Conservation (phyloP, 805 yeast genomes). For the Monosporozyma aerobia region DNA sequence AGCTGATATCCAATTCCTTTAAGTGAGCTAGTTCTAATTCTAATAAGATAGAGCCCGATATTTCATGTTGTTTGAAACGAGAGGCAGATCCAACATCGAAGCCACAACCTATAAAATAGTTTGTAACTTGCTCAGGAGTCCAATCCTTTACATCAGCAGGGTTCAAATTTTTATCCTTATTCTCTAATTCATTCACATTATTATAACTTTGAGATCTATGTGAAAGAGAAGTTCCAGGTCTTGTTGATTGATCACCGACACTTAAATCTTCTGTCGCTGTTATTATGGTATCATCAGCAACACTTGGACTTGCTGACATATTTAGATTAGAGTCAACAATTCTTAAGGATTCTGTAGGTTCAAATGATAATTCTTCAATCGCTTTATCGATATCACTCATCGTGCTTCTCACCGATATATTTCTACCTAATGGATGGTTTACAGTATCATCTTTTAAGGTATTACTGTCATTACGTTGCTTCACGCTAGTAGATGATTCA, state of each 20-base stretch:
- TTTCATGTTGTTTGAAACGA: conserved; percentile 77
- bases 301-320: conserved; percentile 6
- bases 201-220: neutral
- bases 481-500: neutral
- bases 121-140: conserved; percentile 81
- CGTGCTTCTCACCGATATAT: conserved; percentile 41
- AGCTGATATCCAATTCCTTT: conserved; percentile 83
- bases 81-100: conserved; percentile 69
- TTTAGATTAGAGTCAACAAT: neutral
- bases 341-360: conserved; percentile 9
- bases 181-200: too few relatives aligned
- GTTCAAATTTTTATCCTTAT: neutral
- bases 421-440: conserved; percentile 17
- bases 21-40: conserved; percentile 79
- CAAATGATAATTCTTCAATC: conserved; percentile 46
- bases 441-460: neutral
- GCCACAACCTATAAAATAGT: conserved; percentile 63
- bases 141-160: conserved; percentile 44
- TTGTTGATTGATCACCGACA: conserved; percentile 2
- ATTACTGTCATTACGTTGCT: neutral
- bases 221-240: neutral
- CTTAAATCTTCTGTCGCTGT: conserved; percentile 16
- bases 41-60: conserved; percentile 75
- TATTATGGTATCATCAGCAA: conserved; percentile 13
- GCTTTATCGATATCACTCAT: conserved; percentile 69